These are phyloP conservation scores for Saccharomyces pastorianus DNA, from an alignment of 1,139 yeast species.

Conservation along the genomic window DNA sequence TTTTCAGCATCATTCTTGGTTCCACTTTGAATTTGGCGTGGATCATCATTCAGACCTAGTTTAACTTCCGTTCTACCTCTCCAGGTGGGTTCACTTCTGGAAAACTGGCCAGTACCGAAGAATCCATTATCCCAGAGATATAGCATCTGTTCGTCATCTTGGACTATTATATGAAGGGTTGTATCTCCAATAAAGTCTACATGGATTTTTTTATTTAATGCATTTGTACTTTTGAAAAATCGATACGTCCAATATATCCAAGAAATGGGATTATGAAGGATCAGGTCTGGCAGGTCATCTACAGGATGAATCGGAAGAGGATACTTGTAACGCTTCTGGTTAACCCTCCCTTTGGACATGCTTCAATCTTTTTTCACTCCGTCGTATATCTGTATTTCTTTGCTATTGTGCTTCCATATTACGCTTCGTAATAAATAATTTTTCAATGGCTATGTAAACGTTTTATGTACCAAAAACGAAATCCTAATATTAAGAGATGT, in stretches of 20 bases:
- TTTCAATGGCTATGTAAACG: background rate
- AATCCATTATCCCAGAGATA: conserved; percentile 79
- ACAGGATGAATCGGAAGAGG: conserved; percentile 37
- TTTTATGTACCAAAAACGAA: background rate
- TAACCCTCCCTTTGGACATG: conserved; percentile 31
- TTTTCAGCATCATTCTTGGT: conserved; percentile 32
- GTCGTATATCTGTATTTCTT: background rate
- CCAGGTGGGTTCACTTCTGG: conserved; percentile 95
- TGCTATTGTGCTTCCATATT: background rate
- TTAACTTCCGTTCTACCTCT: conserved; percentile 52
- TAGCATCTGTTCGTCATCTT: conserved; percentile 42
- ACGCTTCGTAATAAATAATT: background rate
- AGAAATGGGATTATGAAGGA: conserved; percentile 53
- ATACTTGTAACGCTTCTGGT: conserved; percentile 29
- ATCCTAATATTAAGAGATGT: background rate
- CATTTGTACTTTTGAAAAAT: conserved; percentile 24
- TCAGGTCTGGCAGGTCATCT: conserved; percentile 38
- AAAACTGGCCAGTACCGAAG: conserved; percentile 85
- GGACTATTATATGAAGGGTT: conserved; percentile 32
- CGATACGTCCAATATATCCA: conserved; percentile 43
- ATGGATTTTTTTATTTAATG: conserved; percentile 10
- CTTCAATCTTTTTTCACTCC: background rate
- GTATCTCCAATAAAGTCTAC: conserved; percentile 16
- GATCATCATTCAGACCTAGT: conserved; percentile 15
- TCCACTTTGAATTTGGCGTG: background rate